Evolutionary conservation across 768 basidiomycete genomes (phyloP).

Genomic region (Xerocomus spinulosus): DNA sequence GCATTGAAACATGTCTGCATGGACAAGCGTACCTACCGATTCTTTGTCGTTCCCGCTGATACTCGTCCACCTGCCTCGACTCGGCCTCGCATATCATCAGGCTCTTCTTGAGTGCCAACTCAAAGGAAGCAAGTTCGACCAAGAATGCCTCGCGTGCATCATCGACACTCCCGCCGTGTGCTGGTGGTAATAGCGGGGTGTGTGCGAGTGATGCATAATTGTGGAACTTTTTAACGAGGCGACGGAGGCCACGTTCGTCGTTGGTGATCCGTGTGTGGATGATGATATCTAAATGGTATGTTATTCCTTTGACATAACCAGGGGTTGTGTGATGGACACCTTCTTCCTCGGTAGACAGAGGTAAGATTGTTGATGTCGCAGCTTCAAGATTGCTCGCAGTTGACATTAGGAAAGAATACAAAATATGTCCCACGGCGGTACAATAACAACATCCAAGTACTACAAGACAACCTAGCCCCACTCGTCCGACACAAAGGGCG

Average conservation of each 20-base stretch:
- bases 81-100: constrained; percentile 84
- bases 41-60: constrained; percentile 63
- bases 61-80: constrained; percentile 79
- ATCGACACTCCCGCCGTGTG: constrained; percentile 38
- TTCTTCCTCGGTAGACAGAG: constrained; percentile 60
- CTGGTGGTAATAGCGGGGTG: constrained; percentile 37
- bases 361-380: constrained; percentile 31
- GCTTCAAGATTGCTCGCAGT: background rate
- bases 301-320: constrained; percentile 12
- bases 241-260: constrained; percentile 73
- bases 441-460: background rate
- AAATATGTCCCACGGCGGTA: background rate
- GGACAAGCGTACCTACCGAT: constrained; percentile 53
- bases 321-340: constrained; percentile 26
- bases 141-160: constrained; percentile 79
- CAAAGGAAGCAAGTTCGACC: constrained; percentile 73
- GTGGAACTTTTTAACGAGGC: constrained; percentile 80
- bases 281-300: constrained; percentile 56
- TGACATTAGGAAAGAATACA: constrained; percentile 2
- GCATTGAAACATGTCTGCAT: background rate
- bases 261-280: constrained; percentile 78
- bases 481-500: constrained; percentile 75
- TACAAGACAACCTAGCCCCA: constrained; percentile 44
- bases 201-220: constrained; percentile 59
- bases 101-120: constrained; percentile 70